Conservation (phyloP, 805 yeast genomes). For the Cyberlindnera mississippiensis region DNA sequence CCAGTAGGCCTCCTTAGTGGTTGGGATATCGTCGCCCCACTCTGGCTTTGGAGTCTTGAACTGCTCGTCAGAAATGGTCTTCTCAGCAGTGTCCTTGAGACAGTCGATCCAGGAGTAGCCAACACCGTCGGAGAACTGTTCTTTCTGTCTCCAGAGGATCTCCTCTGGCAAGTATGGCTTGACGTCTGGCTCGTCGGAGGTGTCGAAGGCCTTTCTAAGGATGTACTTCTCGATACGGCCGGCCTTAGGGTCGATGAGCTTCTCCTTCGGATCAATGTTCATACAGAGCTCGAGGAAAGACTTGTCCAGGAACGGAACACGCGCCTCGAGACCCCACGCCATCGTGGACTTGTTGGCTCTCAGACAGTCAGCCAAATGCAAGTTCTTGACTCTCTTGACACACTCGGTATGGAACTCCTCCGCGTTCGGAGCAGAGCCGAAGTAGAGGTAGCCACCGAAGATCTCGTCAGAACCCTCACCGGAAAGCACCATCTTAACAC, state of each 20-base stretch:
- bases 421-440: slow-evolving; percentile 93
- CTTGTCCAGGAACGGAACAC: slow-evolving; percentile 98
- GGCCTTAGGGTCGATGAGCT: slow-evolving; percentile 66
- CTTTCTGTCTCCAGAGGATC: slow-evolving; percentile 99
- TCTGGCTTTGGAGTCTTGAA: slow-evolving; percentile 86
- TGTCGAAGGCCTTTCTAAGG: slow-evolving; percentile 96
- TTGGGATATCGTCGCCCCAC: slow-evolving; percentile 95
- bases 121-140: slow-evolving; percentile 98
- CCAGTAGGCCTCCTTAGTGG: slow-evolving; percentile 99
- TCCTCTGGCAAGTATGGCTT: slow-evolving; percentile 93
- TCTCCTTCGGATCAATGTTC: slow-evolving; percentile 93
- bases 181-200: slow-evolving; percentile 70
- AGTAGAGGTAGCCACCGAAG: slow-evolving; percentile 97
- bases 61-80: slow-evolving; percentile 82
- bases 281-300: slow-evolving; percentile 85
- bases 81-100: slow-evolving; percentile 91
- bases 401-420: slow-evolving; percentile 93
- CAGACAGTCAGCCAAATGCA: slow-evolving; percentile 94
- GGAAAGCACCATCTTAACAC: slow-evolving; percentile 97
- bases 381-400: slow-evolving; percentile 94
- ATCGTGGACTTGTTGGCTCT: slow-evolving; percentile 99
- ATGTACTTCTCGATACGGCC: slow-evolving; percentile 93
- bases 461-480: slow-evolving; percentile 99
- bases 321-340: slow-evolving; percentile 99
- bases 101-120: slow-evolving; percentile 99